phyloP scores from a whole-genome alignment of 2,329 filamentous ascomycete species.

The Pseudopyricularia javanii region DNA sequence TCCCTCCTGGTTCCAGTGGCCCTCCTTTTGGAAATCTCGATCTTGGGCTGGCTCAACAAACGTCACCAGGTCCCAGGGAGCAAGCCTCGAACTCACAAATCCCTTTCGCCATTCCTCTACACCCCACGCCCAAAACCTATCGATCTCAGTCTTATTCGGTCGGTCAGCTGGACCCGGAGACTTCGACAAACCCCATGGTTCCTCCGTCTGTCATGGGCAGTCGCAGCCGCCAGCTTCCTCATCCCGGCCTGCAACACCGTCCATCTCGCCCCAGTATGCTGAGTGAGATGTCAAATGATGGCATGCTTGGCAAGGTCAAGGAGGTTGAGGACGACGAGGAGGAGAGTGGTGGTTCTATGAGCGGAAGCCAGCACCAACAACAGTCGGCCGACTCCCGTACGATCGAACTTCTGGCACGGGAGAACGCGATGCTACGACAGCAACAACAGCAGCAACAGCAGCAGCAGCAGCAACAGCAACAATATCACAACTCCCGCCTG shows the following conservation, averaged over 20 bases:
- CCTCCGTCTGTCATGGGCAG: constrained; percentile 35
- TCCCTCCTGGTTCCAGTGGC: constrained; percentile 28
- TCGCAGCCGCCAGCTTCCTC: constrained; percentile 39
- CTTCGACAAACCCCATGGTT: constrained; percentile 25
- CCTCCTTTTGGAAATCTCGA: constrained; percentile 39
- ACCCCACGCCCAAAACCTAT: constrained; percentile 85
- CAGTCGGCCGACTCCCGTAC: constrained; percentile 47
- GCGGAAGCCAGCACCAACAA: constrained; percentile 39
- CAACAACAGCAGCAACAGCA: constrained; percentile 21
- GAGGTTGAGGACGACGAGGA: constrained; percentile 57
- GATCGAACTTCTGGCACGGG: constrained; percentile 49
- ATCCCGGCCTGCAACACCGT: constrained; percentile 64
- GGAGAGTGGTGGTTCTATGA: constrained; percentile 42
- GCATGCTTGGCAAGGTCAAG: constrained; percentile 55
- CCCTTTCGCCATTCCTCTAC: constrained; percentile 76
- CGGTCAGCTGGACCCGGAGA: constrained; percentile 70
- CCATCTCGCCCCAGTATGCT: constrained; percentile 69
- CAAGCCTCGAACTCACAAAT: constrained; percentile 51
- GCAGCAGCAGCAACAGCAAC: constrained; percentile 16
- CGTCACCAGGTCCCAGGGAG: constrained; percentile 38
- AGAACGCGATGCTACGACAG: constrained; percentile 50
- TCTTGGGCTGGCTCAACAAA: constrained; percentile 29
- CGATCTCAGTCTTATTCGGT: constrained; percentile 96
- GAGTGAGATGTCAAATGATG: constrained; percentile 57
- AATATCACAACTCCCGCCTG: constrained; percentile 41